Conservation (phyloP, 805 yeast species). For the Saccharomycopsis lassenensis region DNA sequence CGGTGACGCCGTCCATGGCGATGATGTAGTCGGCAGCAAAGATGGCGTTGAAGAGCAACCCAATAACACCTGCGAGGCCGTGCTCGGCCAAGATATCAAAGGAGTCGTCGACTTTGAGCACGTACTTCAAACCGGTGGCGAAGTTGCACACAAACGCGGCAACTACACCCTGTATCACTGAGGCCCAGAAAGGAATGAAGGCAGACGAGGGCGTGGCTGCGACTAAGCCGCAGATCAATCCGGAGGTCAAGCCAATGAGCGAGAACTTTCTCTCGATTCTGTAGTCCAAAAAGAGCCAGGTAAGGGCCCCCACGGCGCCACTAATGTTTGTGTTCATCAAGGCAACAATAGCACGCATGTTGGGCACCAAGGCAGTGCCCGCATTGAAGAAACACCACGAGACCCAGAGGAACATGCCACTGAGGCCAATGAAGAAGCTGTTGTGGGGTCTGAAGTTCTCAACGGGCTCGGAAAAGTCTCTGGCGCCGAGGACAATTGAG, state of each 20-base stretch:
- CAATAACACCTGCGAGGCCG: conserved; percentile 91
- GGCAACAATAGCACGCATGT: conserved; percentile 75
- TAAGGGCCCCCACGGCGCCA: conserved; percentile 81
- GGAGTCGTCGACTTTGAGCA: conserved; percentile 79
- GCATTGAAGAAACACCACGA: conserved; percentile 98
- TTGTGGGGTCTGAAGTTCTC: conserved; percentile 93
- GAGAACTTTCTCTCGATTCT: conserved; percentile 86
- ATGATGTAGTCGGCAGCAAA: conserved; percentile 83
- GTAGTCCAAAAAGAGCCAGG: conserved; percentile 88
- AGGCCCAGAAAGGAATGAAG: conserved; percentile 82
- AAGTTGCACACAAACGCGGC: conserved; percentile 83
- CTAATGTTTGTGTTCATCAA: conserved; percentile 85
- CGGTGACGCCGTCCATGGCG: conserved; percentile 81
- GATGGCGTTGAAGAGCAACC: conserved; percentile 77
- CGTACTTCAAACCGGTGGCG: conserved; percentile 76
- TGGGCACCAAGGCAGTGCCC: conserved; percentile 75
- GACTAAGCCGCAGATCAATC: conserved; percentile 88
- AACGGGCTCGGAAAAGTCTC: conserved; percentile 58
- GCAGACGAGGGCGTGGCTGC: conserved; percentile 97
- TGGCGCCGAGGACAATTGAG: conserved; percentile 68
- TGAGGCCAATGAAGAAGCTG: conserved; percentile 81
- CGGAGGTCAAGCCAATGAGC: conserved; percentile 91
- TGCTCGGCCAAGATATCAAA: conserved; percentile 97
- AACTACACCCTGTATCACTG: conserved; percentile 70
- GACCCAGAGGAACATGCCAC: conserved; percentile 78